Evolutionary conservation across 495 filamentous ascomycete genomes (phyloP).

Genomic region (Hypomontagnella monticulosa): DNA sequence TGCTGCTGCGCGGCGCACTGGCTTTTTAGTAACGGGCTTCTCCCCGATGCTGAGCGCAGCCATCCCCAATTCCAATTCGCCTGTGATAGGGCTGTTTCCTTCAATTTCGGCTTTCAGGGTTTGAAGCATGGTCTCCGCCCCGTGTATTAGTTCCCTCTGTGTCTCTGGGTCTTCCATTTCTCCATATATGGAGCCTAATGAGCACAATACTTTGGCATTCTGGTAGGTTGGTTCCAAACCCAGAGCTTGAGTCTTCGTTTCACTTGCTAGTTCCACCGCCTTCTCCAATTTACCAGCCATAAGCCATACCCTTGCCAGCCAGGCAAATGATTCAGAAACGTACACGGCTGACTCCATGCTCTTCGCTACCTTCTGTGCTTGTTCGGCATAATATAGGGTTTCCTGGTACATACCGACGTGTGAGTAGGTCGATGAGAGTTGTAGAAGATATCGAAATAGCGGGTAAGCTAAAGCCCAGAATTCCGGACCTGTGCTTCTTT

Average conservation of each 20-base stretch:
- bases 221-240: constrained; percentile 58
- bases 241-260: constrained; percentile 55
- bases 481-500: constrained; percentile 63
- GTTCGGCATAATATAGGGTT: constrained; percentile 87
- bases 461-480: constrained; percentile 84
- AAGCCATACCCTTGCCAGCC: constrained; percentile 71
- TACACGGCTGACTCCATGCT: constrained; percentile 71
- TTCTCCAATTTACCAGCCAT: constrained; percentile 69
- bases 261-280: constrained; percentile 67
- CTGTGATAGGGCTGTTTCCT: constrained; percentile 1
- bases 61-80: constrained; percentile 59
- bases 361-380: constrained; percentile 80
- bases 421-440: constrained; percentile 78
- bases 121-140: constrained; percentile 52
- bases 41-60: constrained; percentile 53
- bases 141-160: constrained; percentile 49
- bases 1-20: constrained; percentile 30
- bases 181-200: constrained; percentile 56
- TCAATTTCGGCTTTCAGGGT: constrained; percentile 35
- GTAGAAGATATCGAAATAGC: constrained; percentile 72
- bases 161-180: constrained; percentile 50
- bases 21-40: constrained; percentile 43
- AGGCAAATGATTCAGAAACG: constrained; percentile 61
- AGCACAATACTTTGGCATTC: constrained; percentile 54
- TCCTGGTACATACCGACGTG: constrained; percentile 89